A percentile compares a stretch with the other conserved stretches of the same genome.
Evolutionary conservation across 352 stramenopile genomes (phyloP).

Genomic region (Elongisporangium prolatum): DNA sequence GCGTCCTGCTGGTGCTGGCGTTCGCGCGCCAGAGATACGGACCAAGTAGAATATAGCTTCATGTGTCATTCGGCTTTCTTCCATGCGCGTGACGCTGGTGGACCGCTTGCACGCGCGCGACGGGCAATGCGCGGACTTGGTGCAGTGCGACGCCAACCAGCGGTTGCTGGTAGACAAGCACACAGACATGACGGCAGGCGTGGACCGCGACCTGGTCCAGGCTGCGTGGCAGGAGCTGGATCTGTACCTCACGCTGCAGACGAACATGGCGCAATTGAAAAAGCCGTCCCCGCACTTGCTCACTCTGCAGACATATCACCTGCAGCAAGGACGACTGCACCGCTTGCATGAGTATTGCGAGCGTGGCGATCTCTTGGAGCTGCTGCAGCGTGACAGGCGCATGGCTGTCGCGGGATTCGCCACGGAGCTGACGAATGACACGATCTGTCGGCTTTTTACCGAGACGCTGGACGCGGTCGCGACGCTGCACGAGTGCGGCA

Average conservation of each 20-base stretch:
- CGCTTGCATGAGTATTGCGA: constrained; percentile 64
- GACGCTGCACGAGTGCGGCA: constrained; percentile 78
- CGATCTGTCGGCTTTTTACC: constrained; percentile 33
- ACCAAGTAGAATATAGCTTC: background rate
- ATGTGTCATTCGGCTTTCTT: background rate
- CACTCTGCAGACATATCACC: constrained; percentile 33
- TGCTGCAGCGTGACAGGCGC: constrained; percentile 44
- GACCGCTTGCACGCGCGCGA: constrained; percentile 6
- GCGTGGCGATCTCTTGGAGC: constrained; percentile 50
- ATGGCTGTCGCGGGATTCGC: constrained; percentile 23
- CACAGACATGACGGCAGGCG: constrained; percentile 30
- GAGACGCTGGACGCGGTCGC: constrained; percentile 85
- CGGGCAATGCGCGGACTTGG: constrained; percentile 51
- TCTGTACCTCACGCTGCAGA: constrained; percentile 44
- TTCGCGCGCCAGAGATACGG: background rate
- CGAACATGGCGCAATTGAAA: constrained; percentile 3
- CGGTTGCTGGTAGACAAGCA: constrained; percentile 58
- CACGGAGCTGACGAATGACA: constrained; percentile 27
- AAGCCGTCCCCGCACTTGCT: constrained; percentile 33
- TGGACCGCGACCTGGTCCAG: constrained; percentile 13
- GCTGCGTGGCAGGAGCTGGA: constrained; percentile 65
- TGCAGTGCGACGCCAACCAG: constrained; percentile 21
- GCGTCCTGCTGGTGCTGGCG: background rate
- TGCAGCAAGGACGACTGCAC: constrained; percentile 54
- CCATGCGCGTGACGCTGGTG: background rate